phyloP scores from a whole-genome alignment of 306 rosid species.

The peach (Prunus persica) region Prunus_persica_NCBIv2 NC_034014.1:8121001-8121500 shows the following conservation, averaged over 20 bases:
- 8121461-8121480: not conserved
- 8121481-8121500: not conserved
- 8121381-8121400: too few species aligned
- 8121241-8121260: not conserved
- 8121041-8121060: not conserved
- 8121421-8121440: not conserved
- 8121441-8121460: not conserved
- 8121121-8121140: not conserved
- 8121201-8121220: not conserved
- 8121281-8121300: too few species aligned
- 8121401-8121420: too few species aligned
- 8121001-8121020: not conserved
- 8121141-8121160: not conserved
- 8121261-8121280: not conserved
- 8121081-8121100: not conserved
- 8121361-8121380: too few species aligned
- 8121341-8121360: too few species aligned
- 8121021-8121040: not conserved
- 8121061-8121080: not conserved
- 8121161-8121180: not conserved
- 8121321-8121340: too few species aligned
- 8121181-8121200: not conserved
- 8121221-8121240: not conserved
- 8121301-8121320: too few species aligned
- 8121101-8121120: not conserved